These are phyloP conservation scores for Moringa oleifera DNA, from an alignment of 345 rosid species.

Conservation along the genomic window DNA sequence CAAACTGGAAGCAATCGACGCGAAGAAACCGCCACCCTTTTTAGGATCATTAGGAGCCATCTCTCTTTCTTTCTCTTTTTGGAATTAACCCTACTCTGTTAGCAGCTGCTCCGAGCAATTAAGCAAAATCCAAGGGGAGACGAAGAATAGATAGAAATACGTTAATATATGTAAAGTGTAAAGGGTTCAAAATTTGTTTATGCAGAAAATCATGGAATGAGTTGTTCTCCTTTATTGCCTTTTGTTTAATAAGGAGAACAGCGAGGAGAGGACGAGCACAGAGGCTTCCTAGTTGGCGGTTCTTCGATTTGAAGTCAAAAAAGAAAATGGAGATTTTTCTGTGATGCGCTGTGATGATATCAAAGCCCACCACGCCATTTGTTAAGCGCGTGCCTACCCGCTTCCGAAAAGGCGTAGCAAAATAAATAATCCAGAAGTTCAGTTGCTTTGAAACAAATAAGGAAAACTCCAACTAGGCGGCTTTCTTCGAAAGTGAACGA, in stretches of 20 bases:
- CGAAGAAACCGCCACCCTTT: slow-evolving; percentile 68
- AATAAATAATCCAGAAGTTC: no score
- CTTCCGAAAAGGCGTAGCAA: neutral
- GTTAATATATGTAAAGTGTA: slow-evolving; percentile 1
- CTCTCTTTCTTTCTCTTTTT: no score
- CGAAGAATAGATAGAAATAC: neutral
- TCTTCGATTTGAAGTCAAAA: slow-evolving; percentile 18
- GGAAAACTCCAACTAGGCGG: no score
- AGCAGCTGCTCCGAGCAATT: slow-evolving; percentile 10
- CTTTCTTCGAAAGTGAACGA: no score
- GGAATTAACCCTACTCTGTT: neutral
- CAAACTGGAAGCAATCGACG: slow-evolving; percentile 69
- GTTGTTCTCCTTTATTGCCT: neutral
- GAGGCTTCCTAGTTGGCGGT: slow-evolving; percentile 34
- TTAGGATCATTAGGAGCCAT: slow-evolving; percentile 85
- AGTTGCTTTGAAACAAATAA: no score
- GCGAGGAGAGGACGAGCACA: slow-evolving; percentile 25
- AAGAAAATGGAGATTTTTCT: neutral
- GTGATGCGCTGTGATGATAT: neutral
- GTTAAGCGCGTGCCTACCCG: neutral
- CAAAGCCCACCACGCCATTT: neutral
- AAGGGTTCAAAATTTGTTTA: neutral
- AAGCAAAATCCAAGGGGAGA: neutral
- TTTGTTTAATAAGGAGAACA: slow-evolving; percentile 18
- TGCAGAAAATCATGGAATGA: slow-evolving; percentile 5